A percentile compares a stretch with the other conserved stretches of the same genome.
Conservation (phyloP, 2,329 filamentous ascomycete species). For the Lecanicillium sp. region DNA sequence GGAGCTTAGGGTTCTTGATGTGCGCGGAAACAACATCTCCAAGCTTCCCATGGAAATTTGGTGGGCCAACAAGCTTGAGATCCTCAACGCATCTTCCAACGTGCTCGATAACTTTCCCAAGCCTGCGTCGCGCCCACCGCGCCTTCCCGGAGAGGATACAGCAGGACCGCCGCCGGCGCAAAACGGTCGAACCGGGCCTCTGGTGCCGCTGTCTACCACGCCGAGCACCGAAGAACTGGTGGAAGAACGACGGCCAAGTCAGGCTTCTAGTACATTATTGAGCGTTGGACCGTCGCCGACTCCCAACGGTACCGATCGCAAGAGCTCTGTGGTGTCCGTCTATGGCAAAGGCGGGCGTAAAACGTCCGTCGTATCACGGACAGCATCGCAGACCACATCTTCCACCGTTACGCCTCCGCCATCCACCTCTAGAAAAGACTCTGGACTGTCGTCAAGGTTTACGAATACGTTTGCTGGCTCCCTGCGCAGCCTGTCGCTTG, state of each 20-base stretch:
- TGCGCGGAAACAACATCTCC: slow-evolving; percentile 89
- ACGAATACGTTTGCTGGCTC: slow-evolving; percentile 84
- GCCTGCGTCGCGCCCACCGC: slow-evolving; percentile 63
- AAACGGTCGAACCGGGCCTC: slow-evolving; percentile 36
- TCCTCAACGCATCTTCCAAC: slow-evolving; percentile 91
- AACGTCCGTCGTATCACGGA: slow-evolving; percentile 72
- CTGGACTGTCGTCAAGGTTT: slow-evolving; percentile 71
- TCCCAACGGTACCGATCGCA: slow-evolving; percentile 54
- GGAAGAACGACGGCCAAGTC: slow-evolving; percentile 71
- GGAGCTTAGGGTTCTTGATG: slow-evolving; percentile 79
- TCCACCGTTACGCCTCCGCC: slow-evolving; percentile 45
- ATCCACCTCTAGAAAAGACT: slow-evolving; percentile 70
- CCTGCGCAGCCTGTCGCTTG: slow-evolving; percentile 76
- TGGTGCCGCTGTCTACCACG: slow-evolving; percentile 46
- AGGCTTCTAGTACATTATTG: slow-evolving; percentile 69
- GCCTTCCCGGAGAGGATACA: slow-evolving; percentile 48
- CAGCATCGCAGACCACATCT: slow-evolving; percentile 40
- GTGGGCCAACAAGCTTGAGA: slow-evolving; percentile 87
- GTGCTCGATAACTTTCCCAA: slow-evolving; percentile 88
- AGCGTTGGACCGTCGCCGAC: slow-evolving; percentile 68
- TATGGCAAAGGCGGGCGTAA: slow-evolving; percentile 77
- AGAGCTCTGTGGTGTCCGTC: slow-evolving; percentile 78
- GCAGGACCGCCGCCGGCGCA: slow-evolving; percentile 27
- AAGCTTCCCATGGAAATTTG: slow-evolving; percentile 90
- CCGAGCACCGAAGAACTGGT: slow-evolving; percentile 73